A percentile compares a stretch with the other conserved stretches of the same genome.
Evolutionary conservation across 2,329 filamentous ascomycete species (phyloP).

Genomic region (Talaromyces sp.): DNA sequence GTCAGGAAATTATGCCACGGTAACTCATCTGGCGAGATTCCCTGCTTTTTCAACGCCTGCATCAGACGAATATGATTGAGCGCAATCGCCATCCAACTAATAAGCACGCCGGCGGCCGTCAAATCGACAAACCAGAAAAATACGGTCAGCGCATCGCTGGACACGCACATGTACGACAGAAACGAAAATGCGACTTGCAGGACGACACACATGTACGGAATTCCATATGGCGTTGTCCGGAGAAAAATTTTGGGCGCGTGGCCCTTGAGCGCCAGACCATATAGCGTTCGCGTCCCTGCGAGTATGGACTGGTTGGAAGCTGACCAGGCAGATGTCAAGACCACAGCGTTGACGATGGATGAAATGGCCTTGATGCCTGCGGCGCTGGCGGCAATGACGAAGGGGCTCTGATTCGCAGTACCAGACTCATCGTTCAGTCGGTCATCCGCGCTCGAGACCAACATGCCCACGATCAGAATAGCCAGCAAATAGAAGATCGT

Average conservation of each 20-base stretch:
- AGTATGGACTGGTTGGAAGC: constrained; percentile 39
- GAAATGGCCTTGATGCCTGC: constrained; percentile 34
- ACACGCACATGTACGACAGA: constrained; percentile 65
- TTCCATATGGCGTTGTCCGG: constrained; percentile 36
- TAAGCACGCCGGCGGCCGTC: constrained; percentile 59
- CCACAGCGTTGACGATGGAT: constrained; percentile 35
- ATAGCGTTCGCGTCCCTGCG: constrained; percentile 58
- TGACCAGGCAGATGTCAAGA: constrained; percentile 40
- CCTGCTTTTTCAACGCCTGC: constrained; percentile 50
- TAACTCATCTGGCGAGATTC: constrained; percentile 44
- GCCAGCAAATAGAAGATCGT: constrained; percentile 12
- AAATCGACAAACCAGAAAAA: constrained; percentile 41
- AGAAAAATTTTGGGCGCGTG: constrained; percentile 40
- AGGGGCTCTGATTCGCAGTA: constrained; percentile 27
- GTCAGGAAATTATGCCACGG: constrained; percentile 62
- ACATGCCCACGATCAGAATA: constrained; percentile 12
- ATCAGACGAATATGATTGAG: constrained; percentile 55
- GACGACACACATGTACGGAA: constrained; percentile 40
- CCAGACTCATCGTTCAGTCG: constrained; percentile 13
- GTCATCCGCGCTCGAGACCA: constrained; percentile 8
- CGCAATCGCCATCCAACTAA: constrained; percentile 59
- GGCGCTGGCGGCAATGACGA: constrained; percentile 38
- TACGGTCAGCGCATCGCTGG: constrained; percentile 55
- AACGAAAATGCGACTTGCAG: constrained; percentile 51
- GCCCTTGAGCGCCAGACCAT: constrained; percentile 53